phyloP scores from a whole-genome alignment of 495 filamentous ascomycete species.

The Echria macrotheca region DNA sequence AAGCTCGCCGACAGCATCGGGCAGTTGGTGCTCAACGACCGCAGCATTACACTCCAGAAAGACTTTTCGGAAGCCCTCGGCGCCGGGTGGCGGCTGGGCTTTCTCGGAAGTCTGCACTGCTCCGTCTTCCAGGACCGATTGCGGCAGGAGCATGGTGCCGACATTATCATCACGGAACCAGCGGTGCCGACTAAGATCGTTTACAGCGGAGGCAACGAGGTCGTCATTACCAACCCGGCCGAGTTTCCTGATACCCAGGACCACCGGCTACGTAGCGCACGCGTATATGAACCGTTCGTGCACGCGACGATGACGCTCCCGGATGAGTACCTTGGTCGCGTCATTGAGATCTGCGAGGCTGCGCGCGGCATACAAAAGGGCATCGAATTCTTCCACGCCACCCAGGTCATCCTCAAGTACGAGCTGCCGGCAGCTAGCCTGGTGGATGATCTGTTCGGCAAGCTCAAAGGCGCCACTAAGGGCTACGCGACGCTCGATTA shows the following conservation, averaged over 20 bases:
- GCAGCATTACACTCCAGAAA: conserved; percentile 88
- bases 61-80: conserved; percentile 90
- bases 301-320: conserved; percentile 82
- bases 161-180: conserved; percentile 94
- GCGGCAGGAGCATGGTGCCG: conserved; percentile 87
- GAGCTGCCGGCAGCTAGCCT: conserved; percentile 79
- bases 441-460: conserved; percentile 96
- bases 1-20: conserved; percentile 92
- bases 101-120: conserved; percentile 93
- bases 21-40: conserved; percentile 89
- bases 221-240: conserved; percentile 75
- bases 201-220: conserved; percentile 64
- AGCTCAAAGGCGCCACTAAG: conserved; percentile 80
- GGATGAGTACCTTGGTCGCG: conserved; percentile 86
- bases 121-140: conserved; percentile 98
- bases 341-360: conserved; percentile 90
- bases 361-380: conserved; percentile 83
- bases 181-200: conserved; percentile 85
- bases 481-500: conserved; percentile 81
- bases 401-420: conserved; percentile 94
- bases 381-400: conserved; percentile 86
- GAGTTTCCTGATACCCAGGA: conserved; percentile 75
- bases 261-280: conserved; percentile 45
- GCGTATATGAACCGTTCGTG: conserved; percentile 80
- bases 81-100: conserved; percentile 89